A percentile compares a stretch with the other conserved stretches of the same genome.
These are phyloP conservation scores for Whalleya microplaca DNA, from an alignment of 2,329 filamentous ascomycete species.

Conservation along the genomic window DNA sequence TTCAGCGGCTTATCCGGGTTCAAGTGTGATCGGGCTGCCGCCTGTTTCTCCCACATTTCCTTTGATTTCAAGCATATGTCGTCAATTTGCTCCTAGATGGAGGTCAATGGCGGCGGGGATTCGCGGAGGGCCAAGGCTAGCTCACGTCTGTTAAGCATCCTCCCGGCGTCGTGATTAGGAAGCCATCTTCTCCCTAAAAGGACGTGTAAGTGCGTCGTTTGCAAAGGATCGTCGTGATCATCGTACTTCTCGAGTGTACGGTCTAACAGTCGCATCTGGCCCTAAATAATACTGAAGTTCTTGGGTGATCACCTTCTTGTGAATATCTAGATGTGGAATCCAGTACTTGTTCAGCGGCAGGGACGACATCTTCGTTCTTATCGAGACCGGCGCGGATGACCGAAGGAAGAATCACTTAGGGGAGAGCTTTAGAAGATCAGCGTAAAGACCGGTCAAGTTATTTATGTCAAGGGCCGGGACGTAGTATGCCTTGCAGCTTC, in stretches of 20 bases:
- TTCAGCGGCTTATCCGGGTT: slow-evolving; percentile 55
- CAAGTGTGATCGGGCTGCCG: slow-evolving; percentile 51
- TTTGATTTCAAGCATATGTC: slow-evolving; percentile 64
- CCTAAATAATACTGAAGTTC: slow-evolving; percentile 63
- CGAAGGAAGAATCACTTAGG: slow-evolving; percentile 14
- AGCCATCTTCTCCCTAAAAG: slow-evolving; percentile 62
- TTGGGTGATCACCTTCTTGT: slow-evolving; percentile 62
- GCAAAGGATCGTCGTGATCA: slow-evolving; percentile 21
- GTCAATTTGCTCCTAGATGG: slow-evolving; percentile 61
- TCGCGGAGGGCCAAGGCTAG: slow-evolving; percentile 3
- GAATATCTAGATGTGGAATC: slow-evolving; percentile 63
- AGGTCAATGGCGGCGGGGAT: slow-evolving; percentile 19
- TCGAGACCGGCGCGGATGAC: not conserved
- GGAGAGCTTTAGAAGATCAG: slow-evolving; percentile 21
- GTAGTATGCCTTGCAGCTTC: slow-evolving; percentile 18
- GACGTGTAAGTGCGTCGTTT: slow-evolving; percentile 29
- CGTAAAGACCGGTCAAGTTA: slow-evolving; percentile 18
- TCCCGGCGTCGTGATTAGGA: slow-evolving; percentile 61
- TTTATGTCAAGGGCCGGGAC: slow-evolving; percentile 22
- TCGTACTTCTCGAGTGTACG: slow-evolving; percentile 60
- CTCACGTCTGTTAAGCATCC: slow-evolving; percentile 63
- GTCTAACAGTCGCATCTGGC: slow-evolving; percentile 59
- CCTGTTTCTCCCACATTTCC: slow-evolving; percentile 61
- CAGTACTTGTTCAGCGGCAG: slow-evolving; percentile 60
- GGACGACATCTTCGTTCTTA: slow-evolving; percentile 39